Evolutionary conservation across 768 basidiomycete genomes (phyloP).

Genomic region (Termitomyces sp.): DNA sequence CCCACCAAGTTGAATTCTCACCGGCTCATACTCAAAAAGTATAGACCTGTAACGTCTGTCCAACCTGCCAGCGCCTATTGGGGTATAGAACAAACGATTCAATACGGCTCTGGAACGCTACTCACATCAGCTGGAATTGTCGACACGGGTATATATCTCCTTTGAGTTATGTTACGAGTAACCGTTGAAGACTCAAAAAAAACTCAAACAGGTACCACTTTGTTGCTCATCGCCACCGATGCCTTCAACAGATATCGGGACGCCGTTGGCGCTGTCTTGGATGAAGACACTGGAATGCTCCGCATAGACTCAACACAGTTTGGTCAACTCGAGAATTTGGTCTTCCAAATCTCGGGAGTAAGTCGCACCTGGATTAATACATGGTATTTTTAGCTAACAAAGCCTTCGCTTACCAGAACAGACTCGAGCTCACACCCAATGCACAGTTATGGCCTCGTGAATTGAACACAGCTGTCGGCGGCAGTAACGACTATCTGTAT

Average conservation of each 20-base stretch:
- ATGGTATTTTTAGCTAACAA: constrained; percentile 25
- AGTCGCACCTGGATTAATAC: constrained; percentile 39
- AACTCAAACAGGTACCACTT: constrained; percentile 34
- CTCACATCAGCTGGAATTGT: constrained; percentile 48
- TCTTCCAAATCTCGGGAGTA: constrained; percentile 51
- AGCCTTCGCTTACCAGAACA: constrained; percentile 16
- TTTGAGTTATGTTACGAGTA: neutral
- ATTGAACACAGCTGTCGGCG: constrained; percentile 28
- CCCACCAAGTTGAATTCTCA: neutral
- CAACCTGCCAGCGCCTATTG: constrained; percentile 44
- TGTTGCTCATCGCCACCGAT: constrained; percentile 41
- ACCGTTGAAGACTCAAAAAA: neutral
- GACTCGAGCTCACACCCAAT: constrained; percentile 31
- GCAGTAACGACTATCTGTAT: constrained; percentile 22
- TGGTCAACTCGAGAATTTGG: constrained; percentile 42
- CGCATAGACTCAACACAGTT: constrained; percentile 46
- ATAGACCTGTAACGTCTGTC: constrained; percentile 40
- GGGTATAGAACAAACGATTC: constrained; percentile 55
- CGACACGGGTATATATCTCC: constrained; percentile 41
- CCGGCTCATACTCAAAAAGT: neutral
- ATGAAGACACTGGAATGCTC: constrained; percentile 44
- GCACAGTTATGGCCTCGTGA: constrained; percentile 32
- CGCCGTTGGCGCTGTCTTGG: constrained; percentile 39
- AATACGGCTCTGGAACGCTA: constrained; percentile 43
- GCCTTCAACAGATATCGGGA: constrained; percentile 37